Percentiles rank a stretch among this genome's conserved stretches.
phyloP scores from a whole-genome alignment of 108 stramenopile species.

The Nannochloropsis gaditana region DNA sequence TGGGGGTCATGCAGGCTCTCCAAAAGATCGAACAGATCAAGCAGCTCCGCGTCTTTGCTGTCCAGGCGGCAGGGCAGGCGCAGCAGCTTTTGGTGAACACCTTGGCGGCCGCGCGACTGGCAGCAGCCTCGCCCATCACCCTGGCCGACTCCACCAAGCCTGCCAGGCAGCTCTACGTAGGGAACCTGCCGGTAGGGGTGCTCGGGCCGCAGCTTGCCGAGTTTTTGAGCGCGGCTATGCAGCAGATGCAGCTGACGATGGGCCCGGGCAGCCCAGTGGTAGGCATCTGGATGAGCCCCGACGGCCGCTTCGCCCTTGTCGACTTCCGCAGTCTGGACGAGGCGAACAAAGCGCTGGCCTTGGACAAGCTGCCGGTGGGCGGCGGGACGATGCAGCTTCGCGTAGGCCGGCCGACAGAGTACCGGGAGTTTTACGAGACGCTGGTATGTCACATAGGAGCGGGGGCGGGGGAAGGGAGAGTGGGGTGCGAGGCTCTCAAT shows the following conservation, averaged over 20 bases:
- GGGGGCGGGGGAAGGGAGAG: too few species aligned
- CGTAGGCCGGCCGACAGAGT: slow-evolving; percentile 31
- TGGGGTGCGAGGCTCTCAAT: too few species aligned
- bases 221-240: slow-evolving; percentile 33
- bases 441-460: background rate
- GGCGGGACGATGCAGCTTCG: slow-evolving; percentile 22
- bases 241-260: slow-evolving; percentile 25
- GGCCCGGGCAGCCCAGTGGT: slow-evolving; percentile 9
- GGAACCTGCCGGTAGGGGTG: slow-evolving; percentile 31
- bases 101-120: slow-evolving; percentile 8
- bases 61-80: slow-evolving; percentile 8
- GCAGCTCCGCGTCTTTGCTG: slow-evolving; percentile 16
- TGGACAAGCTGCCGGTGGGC: slow-evolving; percentile 23
- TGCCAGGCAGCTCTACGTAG: slow-evolving; percentile 28
- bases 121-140: background rate
- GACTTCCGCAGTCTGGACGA: slow-evolving; percentile 28
- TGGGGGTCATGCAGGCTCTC: slow-evolving; percentile 12
- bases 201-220: slow-evolving; percentile 27
- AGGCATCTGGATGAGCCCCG: slow-evolving; percentile 31
- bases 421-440: background rate
- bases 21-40: slow-evolving; percentile 20
- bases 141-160: background rate
- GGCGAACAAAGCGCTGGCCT: background rate
- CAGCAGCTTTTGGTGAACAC: slow-evolving; percentile 10
- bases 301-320: slow-evolving; percentile 32